Evolutionary conservation across 208 protist genomes (phyloP).

Genomic region (Acanthamoeba lugdunensis): DNA sequence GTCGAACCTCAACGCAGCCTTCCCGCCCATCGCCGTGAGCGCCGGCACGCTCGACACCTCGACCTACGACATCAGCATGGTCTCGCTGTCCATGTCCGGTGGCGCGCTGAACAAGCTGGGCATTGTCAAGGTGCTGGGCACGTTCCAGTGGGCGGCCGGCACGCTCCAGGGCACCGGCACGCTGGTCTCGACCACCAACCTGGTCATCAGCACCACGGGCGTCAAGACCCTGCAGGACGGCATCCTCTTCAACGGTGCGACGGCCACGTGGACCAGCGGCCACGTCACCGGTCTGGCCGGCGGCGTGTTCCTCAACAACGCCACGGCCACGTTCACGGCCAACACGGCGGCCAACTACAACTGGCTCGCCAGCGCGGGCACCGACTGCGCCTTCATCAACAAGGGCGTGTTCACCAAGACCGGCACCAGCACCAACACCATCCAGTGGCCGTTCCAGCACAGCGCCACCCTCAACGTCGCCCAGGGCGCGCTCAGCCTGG

Average conservation of each 20-base stretch:
- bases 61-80: conserved; percentile 46
- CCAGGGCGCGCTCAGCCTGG: conserved; percentile 21
- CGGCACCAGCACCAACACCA: not conserved
- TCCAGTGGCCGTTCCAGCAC: conserved; percentile 48
- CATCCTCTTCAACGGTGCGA: conserved; percentile 49
- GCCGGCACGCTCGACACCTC: conserved; percentile 69
- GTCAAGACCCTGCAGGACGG: conserved; percentile 33
- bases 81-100: conserved; percentile 29
- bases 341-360: not conserved
- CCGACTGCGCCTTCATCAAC: conserved; percentile 22
- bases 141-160: conserved; percentile 31
- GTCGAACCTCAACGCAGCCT: conserved; percentile 33
- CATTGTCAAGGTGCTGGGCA: conserved; percentile 28
- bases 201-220: not conserved
- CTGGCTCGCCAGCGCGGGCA: conserved; percentile 24
- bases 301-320: conserved; percentile 66
- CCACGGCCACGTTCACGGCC: conserved; percentile 37
- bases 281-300: not conserved
- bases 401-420: conserved; percentile 48
- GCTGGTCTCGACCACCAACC: conserved; percentile 1
- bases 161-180: conserved; percentile 48
- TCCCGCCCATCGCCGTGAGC: conserved; percentile 44
- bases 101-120: conserved; percentile 57
- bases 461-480: not conserved
- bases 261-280: conserved; percentile 42